Base-by-base conservation (phyloP, 139 green algal species). In the Desmodesmus armatus region DNA sequence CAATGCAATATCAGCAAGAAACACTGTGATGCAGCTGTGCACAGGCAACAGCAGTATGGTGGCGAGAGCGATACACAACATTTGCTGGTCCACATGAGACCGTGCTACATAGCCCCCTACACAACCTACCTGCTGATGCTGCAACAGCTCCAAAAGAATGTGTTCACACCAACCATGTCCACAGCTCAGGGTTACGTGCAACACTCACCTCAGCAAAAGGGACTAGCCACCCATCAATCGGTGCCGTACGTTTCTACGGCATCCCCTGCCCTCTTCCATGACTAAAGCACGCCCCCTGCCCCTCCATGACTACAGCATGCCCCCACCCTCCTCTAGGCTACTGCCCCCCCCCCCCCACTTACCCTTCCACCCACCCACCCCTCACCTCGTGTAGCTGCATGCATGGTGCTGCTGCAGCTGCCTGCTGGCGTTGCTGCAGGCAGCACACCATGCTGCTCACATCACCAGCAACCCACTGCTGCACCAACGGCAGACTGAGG, bases 401-500 rank as follows among this genome's bases (percentile, higher is more conserved):
- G 33, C 25, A 31, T 27, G 4, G 49, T 69, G 31, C 19, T 72
- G 29, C 3, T 41, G 23, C 15, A 53, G 35, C 41, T 27, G 76
- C 62, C 60, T 75, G 58, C 11, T 40, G 37, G 2, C 71, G 53
- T 43, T n/a, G 27, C 55, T 43, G 37, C 27, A 29, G 71, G 23
- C 41, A 72, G 2, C 25, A 53, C 76, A 3, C 40, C 78, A 74
- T 84, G 5, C 29, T 31, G 13, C 31, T 44, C 79, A 85, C 41
- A 33, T 85, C 79, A 49, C 3, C 40, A 40, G 29, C 29, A 41
- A 85, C 79, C 79, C 79, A 85, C 41, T 77, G 62, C 43, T 66
- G 62, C 79, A 85, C 40, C 63, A 85, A 31, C 15, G 27, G 23
- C 47, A 29, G 39, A 11, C 41, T 31, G 27, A 85, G 19, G 7